Conservation (phyloP, 495 filamentous ascomycete genomes). For the Aspergillus hancockii region DNA sequence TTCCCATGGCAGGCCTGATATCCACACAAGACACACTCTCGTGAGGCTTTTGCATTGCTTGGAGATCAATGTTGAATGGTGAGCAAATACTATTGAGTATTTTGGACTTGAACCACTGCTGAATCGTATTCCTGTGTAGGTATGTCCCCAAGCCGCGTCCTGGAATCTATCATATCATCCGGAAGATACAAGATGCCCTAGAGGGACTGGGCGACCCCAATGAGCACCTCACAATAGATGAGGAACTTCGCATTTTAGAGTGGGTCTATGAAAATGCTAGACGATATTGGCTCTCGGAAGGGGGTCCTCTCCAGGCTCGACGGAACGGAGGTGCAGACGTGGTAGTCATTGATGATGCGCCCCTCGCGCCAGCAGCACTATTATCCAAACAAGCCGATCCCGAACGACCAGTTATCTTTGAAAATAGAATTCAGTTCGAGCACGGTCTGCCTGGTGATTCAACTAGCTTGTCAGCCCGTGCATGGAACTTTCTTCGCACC, state of each 20-base stretch:
- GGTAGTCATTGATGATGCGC: conserved; percentile 8
- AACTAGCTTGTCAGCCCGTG: neutral
- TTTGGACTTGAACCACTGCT: neutral
- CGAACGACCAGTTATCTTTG: conserved; percentile 15
- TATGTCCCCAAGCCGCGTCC: conserved; percentile 16
- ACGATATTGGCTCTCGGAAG: conserved; percentile 12
- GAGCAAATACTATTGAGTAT: neutral
- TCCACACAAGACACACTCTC: conserved; percentile 12
- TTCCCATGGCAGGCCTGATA: conserved; percentile 13
- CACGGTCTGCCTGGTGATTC: neutral
- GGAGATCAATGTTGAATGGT: conserved; percentile 14
- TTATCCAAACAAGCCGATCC: conserved; percentile 16
- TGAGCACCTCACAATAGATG: conserved; percentile 4
- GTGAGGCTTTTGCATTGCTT: conserved; percentile 7
- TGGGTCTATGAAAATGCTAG: conserved; percentile 15
- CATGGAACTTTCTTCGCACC: conserved; percentile 11
- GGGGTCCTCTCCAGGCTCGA: conserved; percentile 10
- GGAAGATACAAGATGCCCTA: conserved; percentile 10
- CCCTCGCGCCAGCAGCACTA: conserved; percentile 7
- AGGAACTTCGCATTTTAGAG: conserved; percentile 12
- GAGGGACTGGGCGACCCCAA: neutral
- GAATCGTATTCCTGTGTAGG: neutral
- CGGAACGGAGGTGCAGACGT: conserved; percentile 10
- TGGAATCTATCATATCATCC: conserved; percentile 6
- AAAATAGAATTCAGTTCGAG: conserved; percentile 10